Conservation (phyloP, 768 basidiomycete genomes). For the Amanita thiersii region DNA sequence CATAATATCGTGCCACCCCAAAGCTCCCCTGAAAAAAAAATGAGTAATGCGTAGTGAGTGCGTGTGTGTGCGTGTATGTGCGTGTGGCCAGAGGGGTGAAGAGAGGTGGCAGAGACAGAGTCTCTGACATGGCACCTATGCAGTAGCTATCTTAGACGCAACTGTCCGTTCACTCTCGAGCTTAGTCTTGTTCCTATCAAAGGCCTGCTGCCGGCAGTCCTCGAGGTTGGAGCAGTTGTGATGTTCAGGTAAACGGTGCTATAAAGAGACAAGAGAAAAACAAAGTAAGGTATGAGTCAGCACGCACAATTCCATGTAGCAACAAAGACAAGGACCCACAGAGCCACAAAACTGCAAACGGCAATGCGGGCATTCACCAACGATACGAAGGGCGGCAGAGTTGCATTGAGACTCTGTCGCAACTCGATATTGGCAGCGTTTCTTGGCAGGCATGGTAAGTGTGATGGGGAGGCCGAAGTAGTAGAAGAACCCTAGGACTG, state of each 20-base stretch:
- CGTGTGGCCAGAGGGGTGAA: not conserved
- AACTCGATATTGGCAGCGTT: constrained; percentile 69
- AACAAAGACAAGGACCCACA: constrained; percentile 34
- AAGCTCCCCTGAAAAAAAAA: too few species aligned
- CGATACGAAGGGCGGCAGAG: constrained; percentile 73
- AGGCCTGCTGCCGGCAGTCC: constrained; percentile 82
- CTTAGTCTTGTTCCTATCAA: constrained; percentile 81
- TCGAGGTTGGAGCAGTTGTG: constrained; percentile 79
- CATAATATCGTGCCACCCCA: too few species aligned
- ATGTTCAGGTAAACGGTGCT: constrained; percentile 89
- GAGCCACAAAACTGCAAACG: constrained; percentile 67
- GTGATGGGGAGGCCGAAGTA: constrained; percentile 5
- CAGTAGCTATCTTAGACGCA: constrained; percentile 78
- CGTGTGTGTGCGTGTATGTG: not conserved
- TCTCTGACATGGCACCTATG: constrained; percentile 28
- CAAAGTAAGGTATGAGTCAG: constrained; percentile 10
- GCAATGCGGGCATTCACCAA: constrained; percentile 82
- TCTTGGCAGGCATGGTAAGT: constrained; percentile 68
- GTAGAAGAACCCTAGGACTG: constrained; percentile 7
- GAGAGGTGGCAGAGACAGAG: constrained; percentile 4
- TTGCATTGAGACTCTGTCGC: constrained; percentile 53
- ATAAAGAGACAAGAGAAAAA: constrained; percentile 12
- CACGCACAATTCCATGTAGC: constrained; percentile 6
- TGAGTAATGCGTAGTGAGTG: too few species aligned
- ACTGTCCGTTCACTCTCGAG: constrained; percentile 85